Evolutionary conservation across 768 basidiomycete genomes (phyloP).

Genomic region (Imleria badia): DNA sequence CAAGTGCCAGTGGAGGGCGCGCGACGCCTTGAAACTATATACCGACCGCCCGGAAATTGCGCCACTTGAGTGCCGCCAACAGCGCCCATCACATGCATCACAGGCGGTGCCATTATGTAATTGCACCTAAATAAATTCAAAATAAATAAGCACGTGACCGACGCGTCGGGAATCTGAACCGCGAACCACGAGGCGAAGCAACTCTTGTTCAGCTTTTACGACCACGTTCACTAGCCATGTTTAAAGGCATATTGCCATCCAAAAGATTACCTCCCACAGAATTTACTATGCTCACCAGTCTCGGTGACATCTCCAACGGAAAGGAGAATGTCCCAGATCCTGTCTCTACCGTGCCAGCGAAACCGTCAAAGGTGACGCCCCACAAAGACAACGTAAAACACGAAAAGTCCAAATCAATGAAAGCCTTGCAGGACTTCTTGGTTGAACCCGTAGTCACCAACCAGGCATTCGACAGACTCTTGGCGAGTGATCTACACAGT

Average conservation of each 20-base stretch:
- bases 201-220: neutral
- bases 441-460: constrained; percentile 47
- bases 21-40: constrained; percentile 21
- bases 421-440: constrained; percentile 38
- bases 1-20: neutral
- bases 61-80: constrained; percentile 22
- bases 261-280: constrained; percentile 66
- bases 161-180: constrained; percentile 34
- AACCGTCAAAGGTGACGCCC: constrained; percentile 21
- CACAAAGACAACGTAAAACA: constrained; percentile 34
- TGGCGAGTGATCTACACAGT: constrained; percentile 48
- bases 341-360: constrained; percentile 33
- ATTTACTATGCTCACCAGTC: constrained; percentile 66
- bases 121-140: constrained; percentile 7
- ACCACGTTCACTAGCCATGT: constrained; percentile 47
- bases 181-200: constrained; percentile 29
- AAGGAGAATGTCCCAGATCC: constrained; percentile 69
- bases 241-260: constrained; percentile 75
- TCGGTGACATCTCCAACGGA: constrained; percentile 49
- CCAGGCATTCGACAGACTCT: constrained; percentile 75
- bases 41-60: constrained; percentile 33
- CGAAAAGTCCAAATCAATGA: constrained; percentile 46
- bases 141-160: constrained; percentile 34
- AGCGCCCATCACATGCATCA: constrained; percentile 19
- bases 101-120: constrained; percentile 19